Base-by-base conservation (phyloP, 169 alveolate genomes). In the Hepatocystis sp. region DNA sequence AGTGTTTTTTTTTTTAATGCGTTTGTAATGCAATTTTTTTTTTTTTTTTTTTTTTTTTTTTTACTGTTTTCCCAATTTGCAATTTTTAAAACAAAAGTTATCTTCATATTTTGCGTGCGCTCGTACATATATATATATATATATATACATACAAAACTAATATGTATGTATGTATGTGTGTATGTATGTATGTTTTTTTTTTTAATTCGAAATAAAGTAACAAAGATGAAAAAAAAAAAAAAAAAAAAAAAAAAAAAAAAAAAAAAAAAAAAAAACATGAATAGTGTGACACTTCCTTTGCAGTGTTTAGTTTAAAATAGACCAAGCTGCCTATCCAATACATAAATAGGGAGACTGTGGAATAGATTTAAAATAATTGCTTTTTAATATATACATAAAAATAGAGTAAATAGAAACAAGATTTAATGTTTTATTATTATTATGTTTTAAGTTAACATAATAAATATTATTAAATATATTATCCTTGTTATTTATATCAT, bases 261-360 rank as follows among this genome's bases (percentile, higher is more conserved):
- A 49, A 15, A 51, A 51, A 30, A 49, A 19, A 49, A 1, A 23
- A 27, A 28, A 51, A 53, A 0, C 2, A 19, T 1, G 25, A 11
- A 10, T 0, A 46, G 25, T 10, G 39, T 3, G n/a, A n/a, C n/a
- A n/a, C n/a, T n/a, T n/a, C n/a, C n/a, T n/a, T n/a, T n/a, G n/a
- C n/a, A n/a, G n/a, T n/a, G n/a, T n/a, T n/a, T n/a, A n/a, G n/a
- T n/a, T n/a, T n/a, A n/a, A n/a, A n/a, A n/a, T n/a, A n/a, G n/a
- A n/a, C 34, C 4, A 17, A 21, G 10, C 0, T 40, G 46, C 53
- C 47, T 49, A 15, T 17, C 28, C 44, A 55, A 63, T 27, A 44
- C 67, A 76, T 2, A 76, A 64, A 42, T 76, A 76, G 3, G 66
- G 30, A 32, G 88, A 76, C 63, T 76, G 88, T 4, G 88, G 88